These are phyloP conservation scores for Lipomyces yamanashiensis DNA, from an alignment of 805 yeast species.

Conservation along the genomic window DNA sequence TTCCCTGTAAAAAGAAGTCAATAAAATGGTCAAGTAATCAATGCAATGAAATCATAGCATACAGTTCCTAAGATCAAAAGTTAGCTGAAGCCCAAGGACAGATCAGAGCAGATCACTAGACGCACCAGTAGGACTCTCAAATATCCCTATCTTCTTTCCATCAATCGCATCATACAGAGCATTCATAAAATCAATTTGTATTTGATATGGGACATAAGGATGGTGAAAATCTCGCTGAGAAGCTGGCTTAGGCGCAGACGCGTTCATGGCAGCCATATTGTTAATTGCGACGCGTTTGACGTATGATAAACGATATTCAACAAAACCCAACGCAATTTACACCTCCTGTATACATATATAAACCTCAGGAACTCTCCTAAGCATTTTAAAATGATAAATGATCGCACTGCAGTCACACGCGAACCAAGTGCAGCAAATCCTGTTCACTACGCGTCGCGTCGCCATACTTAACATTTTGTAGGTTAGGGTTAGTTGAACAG, in stretches of 20 bases:
- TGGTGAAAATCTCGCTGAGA: constrained; percentile 75
- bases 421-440: too few relatives aligned
- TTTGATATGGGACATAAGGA: constrained; percentile 80
- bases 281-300: background rate
- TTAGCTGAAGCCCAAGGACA: too few relatives aligned
- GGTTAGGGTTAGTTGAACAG: too few relatives aligned
- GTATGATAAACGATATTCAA: too few relatives aligned
- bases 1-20: constrained; percentile 53
- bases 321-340: too few relatives aligned
- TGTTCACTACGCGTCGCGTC: too few relatives aligned
- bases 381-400: too few relatives aligned
- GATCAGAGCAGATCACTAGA: background rate
- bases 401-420: too few relatives aligned
- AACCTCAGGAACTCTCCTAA: too few relatives aligned
- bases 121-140: constrained; percentile 92
- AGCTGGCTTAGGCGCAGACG: background rate
- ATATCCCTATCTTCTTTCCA: constrained; percentile 67
- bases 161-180: constrained; percentile 68
- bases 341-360: too few relatives aligned
- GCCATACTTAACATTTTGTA: too few relatives aligned
- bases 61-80: constrained; percentile 32
- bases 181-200: constrained; percentile 77
- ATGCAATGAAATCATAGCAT: background rate
- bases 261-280: background rate
- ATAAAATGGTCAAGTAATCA: background rate